Evolutionary conservation across 768 basidiomycete species (phyloP).

Genomic region (Ephemerocybe angulata): DNA sequence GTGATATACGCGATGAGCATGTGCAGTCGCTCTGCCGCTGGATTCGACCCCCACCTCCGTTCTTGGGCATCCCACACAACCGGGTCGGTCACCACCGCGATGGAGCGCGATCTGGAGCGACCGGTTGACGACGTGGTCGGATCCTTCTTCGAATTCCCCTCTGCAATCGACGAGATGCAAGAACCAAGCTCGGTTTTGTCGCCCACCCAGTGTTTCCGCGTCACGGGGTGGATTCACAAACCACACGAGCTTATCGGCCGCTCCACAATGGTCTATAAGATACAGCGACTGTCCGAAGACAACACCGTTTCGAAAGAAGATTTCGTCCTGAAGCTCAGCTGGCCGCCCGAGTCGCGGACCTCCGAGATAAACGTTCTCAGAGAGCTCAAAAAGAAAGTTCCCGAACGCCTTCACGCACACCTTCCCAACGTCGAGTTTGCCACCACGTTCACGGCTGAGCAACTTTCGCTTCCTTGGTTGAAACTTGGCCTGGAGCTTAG

Average conservation of each 20-base stretch:
- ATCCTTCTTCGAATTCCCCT: background rate
- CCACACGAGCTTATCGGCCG: background rate
- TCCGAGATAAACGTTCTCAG: background rate
- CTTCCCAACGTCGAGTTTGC: background rate
- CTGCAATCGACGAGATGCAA: background rate
- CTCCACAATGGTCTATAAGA: background rate
- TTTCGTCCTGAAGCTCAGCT: background rate
- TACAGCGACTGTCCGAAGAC: background rate
- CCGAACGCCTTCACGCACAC: background rate
- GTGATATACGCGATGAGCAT: conserved; percentile 16
- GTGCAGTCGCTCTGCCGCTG: conserved; percentile 8
- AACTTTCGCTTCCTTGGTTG: conserved; percentile 12
- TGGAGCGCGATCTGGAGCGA: background rate
- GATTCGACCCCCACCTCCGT: conserved; percentile 16
- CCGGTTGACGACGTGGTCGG: background rate
- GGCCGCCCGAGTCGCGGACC: background rate
- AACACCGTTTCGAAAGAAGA: background rate
- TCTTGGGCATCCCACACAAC: conserved; percentile 1
- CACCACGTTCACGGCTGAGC: background rate
- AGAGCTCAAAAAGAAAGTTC: background rate
- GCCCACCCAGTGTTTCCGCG: background rate
- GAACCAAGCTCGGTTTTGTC: background rate
- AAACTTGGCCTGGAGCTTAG: background rate
- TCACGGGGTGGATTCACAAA: background rate
- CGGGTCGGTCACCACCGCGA: background rate